These are phyloP conservation scores for Canavalia ensiformis DNA, from an alignment of 306 rosid species.

Conservation along the genomic window DNA sequence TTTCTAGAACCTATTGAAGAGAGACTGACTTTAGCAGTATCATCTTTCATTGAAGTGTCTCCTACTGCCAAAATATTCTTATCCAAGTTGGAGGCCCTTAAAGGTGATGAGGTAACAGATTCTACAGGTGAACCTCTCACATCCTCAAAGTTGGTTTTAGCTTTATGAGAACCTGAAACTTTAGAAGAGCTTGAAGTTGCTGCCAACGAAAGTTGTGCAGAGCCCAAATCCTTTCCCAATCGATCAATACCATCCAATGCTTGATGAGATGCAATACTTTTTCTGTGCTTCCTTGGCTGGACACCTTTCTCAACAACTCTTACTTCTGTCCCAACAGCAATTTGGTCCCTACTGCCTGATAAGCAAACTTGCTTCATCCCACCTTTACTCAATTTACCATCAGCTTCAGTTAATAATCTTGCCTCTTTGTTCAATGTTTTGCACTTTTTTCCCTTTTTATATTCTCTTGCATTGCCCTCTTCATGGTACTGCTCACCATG, in stretches of 20 bases:
- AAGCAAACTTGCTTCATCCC: constrained; percentile 49
- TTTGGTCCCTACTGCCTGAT: constrained; percentile 47
- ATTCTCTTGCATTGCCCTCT: constrained; percentile 62
- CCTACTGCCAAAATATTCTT: constrained; percentile 48
- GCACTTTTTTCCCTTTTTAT: constrained; percentile 59
- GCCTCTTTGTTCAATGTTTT: constrained; percentile 47
- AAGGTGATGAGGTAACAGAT: constrained; percentile 84
- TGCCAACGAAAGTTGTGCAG: constrained; percentile 57
- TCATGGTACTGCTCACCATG: constrained; percentile 53
- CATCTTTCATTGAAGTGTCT: constrained; percentile 56
- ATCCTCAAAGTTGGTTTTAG: constrained; percentile 61
- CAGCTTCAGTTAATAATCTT: constrained; percentile 49
- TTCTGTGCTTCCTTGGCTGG: constrained; percentile 52
- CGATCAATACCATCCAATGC: constrained; percentile 54
- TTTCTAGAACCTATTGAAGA: constrained; percentile 48
- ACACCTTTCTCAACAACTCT: constrained; percentile 51
- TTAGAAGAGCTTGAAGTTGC: constrained; percentile 86
- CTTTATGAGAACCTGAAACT: constrained; percentile 67
- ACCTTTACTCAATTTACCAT: constrained; percentile 57
- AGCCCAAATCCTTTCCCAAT: constrained; percentile 55
- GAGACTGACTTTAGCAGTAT: constrained; percentile 46
- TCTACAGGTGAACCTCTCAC: constrained; percentile 74
- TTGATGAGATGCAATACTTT: constrained; percentile 52
- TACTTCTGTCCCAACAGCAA: constrained; percentile 45
- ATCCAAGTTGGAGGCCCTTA: constrained; percentile 58